These are phyloP conservation scores for Talaromyces verruculosus DNA, from an alignment of 2,329 filamentous ascomycete species.

Conservation along the genomic window DNA sequence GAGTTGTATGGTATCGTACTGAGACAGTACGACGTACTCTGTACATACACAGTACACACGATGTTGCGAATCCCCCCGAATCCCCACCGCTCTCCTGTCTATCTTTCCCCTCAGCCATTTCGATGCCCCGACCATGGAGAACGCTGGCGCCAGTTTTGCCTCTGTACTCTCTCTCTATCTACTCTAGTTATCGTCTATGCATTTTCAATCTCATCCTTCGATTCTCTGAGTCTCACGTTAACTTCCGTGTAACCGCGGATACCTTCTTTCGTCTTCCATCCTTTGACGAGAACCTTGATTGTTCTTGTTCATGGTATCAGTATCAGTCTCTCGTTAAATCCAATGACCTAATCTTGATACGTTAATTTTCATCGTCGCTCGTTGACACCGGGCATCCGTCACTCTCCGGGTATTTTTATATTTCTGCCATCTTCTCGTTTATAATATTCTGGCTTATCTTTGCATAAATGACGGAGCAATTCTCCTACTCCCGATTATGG, in stretches of 20 bases:
- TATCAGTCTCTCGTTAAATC: conserved; percentile 9
- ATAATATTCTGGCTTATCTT: not conserved
- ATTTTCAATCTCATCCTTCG: not conserved
- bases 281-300: not conserved
- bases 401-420: not conserved
- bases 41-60: not conserved
- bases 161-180: not conserved
- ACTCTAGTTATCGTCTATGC: no score
- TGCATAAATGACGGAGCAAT: conserved; percentile 18
- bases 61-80: not conserved
- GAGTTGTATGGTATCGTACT: not conserved
- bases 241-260: not conserved
- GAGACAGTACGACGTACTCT: not conserved
- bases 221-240: not conserved
- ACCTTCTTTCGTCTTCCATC: not conserved
- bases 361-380: conserved; percentile 2
- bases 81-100: not conserved
- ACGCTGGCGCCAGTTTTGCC: not conserved
- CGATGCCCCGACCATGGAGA: not conserved
- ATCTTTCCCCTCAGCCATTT: not conserved
- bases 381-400: not conserved
- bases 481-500: conserved; percentile 18
- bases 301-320: conserved; percentile 7
- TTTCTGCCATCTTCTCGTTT: not conserved
- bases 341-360: conserved; percentile 18